Conservation (phyloP, 148 eudicot genomes). For the Persicaria tinctoria region DNA sequence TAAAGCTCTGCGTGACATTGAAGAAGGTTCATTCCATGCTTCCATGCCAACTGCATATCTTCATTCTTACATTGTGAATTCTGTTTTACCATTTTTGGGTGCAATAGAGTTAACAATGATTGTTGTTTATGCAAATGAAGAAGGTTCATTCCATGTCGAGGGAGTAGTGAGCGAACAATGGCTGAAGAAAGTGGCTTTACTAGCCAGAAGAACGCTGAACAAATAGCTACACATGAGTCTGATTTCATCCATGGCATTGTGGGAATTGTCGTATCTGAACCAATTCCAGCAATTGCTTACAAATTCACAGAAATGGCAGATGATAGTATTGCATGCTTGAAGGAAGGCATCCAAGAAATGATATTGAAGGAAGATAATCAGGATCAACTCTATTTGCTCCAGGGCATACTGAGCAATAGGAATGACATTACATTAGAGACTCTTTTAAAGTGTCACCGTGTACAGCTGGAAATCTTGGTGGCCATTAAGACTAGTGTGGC, state of each 20-base stretch:
- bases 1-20: no score
- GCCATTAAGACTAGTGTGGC: slow-evolving; percentile 58
- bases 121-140: no score
- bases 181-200: slow-evolving; percentile 47
- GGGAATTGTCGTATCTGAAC: slow-evolving; percentile 62
- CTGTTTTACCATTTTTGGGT: no score
- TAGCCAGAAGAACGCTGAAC: slow-evolving; percentile 38
- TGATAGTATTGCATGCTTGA: slow-evolving; percentile 38
- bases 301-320: slow-evolving; percentile 59
- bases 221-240: slow-evolving; percentile 28
- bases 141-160: no score
- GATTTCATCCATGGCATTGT: slow-evolving; percentile 66
- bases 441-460: slow-evolving; percentile 50
- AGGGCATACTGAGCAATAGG: slow-evolving; percentile 58
- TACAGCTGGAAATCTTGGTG: slow-evolving; percentile 63
- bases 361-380: slow-evolving; percentile 43
- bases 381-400: slow-evolving; percentile 48
- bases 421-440: slow-evolving; percentile 58
- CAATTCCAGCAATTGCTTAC: slow-evolving; percentile 49
- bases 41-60: no score
- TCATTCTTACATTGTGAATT: no score
- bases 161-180: slow-evolving; percentile 34
- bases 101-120: no score
- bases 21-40: no score
- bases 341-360: slow-evolving; percentile 52